phyloP scores from a whole-genome alignment of 345 rosid species.

The Eucalyptus microcorys region DNA sequence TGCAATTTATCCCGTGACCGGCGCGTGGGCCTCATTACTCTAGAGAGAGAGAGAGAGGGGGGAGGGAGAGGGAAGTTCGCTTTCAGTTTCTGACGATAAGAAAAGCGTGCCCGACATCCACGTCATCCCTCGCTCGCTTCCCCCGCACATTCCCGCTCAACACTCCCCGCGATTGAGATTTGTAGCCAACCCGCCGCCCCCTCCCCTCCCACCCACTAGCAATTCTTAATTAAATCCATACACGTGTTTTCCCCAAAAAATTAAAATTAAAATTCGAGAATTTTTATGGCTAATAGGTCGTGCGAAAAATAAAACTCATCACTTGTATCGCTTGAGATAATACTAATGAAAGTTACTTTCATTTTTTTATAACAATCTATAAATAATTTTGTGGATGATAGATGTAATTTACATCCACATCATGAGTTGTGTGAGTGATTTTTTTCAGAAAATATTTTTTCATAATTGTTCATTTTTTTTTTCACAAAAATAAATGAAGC shows the following conservation, averaged over 20 bases:
- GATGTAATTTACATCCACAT: background rate
- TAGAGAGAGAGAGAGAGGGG: background rate
- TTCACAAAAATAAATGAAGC: no score
- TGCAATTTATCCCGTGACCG: background rate
- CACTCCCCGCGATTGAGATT: background rate
- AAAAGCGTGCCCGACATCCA: background rate
- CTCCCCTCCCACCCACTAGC: background rate
- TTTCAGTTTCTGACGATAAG: background rate
- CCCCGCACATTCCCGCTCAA: background rate
- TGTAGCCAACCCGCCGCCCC: background rate
- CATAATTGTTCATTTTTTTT: no score
- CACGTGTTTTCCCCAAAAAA: background rate
- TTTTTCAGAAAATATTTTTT: no score
- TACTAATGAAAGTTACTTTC: no score
- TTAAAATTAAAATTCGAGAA: background rate
- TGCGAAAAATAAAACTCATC: fast-evolving
- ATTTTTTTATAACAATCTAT: no score
- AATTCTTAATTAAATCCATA: background rate
- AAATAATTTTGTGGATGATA: fast-evolving
- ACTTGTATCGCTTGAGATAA: fast-evolving
- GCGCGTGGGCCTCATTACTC: background rate
- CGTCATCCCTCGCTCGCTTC: background rate
- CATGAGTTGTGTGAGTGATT: no score
- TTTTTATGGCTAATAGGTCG: fast-evolving
- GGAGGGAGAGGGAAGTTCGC: background rate